Percentiles rank a stretch among this genome's conserved stretches.
phyloP scores from a whole-genome alignment of 208 protist genomes.

The Acanthamoeba rhysodes region DNA sequence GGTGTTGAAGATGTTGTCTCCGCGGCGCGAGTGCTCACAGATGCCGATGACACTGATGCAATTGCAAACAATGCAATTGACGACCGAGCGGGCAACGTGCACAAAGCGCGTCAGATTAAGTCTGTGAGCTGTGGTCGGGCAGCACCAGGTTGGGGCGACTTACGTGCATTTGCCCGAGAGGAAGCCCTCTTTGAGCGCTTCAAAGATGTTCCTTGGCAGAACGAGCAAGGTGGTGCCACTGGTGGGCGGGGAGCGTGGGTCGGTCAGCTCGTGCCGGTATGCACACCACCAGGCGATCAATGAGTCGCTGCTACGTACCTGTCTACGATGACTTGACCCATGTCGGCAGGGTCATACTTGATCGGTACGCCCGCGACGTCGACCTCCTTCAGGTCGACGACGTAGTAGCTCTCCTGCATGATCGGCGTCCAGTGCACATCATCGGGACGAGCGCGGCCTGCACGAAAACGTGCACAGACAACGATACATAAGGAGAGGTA shows the following conservation, averaged over 20 bases:
- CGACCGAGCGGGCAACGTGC: background rate
- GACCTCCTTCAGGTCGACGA: slow-evolving; percentile 60
- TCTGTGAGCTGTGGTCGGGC: no score
- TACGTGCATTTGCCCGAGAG: slow-evolving; percentile 63
- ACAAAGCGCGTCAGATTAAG: background rate
- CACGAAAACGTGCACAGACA: background rate
- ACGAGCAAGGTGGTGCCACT: slow-evolving; percentile 60
- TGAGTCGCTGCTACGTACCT: background rate
- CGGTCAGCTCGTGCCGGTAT: no score
- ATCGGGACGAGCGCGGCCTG: background rate
- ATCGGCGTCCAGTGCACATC: slow-evolving; percentile 44
- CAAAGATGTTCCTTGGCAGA: slow-evolving; percentile 64
- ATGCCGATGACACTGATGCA: slow-evolving; percentile 3
- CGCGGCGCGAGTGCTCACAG: slow-evolving; percentile 1
- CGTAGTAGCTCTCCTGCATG: slow-evolving; percentile 66
- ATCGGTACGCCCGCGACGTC: background rate
- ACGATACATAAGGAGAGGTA: no score
- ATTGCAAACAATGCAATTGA: background rate
- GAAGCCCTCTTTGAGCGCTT: slow-evolving; percentile 57
- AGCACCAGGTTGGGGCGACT: background rate
- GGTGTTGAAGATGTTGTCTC: slow-evolving; percentile 63
- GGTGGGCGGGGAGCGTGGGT: background rate
- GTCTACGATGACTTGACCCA: slow-evolving; percentile 66
- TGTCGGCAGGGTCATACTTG: background rate
- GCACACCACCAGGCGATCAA: no score